Evolutionary conservation across 2,329 filamentous ascomycete species (phyloP).

Genomic region (Venturia aucupariae): DNA sequence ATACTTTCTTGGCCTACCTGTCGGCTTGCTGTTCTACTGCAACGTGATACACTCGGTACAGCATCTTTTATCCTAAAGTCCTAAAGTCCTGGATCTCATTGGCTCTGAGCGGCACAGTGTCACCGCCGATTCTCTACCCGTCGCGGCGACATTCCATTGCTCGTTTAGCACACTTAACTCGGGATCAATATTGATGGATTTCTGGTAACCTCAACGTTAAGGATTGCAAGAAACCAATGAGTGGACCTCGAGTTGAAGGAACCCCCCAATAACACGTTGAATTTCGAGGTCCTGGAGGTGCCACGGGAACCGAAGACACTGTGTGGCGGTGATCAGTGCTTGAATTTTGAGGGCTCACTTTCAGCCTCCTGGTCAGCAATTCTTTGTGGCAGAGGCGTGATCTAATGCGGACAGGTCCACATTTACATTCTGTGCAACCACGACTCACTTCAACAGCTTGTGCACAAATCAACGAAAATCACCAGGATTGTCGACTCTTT

Average conservation of each 20-base stretch:
- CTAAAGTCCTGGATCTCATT: not conserved
- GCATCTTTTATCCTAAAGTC: not conserved
- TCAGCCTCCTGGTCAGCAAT: not conserved
- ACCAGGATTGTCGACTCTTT: not conserved
- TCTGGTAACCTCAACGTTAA: too few relatives aligned
- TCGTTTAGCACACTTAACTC: too few relatives aligned
- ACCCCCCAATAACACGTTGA: too few relatives aligned
- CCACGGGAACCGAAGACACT: too few relatives aligned
- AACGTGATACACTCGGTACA: not conserved
- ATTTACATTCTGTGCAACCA: not conserved
- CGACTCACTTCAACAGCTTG: not conserved
- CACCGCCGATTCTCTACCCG: too few relatives aligned
- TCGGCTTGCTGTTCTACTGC: too few relatives aligned
- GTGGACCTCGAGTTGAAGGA: too few relatives aligned
- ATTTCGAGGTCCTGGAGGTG: too few relatives aligned
- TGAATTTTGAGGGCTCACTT: not conserved
- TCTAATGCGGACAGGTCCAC: not conserved
- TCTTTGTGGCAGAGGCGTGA: not conserved
- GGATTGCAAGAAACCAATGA: too few relatives aligned
- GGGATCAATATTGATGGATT: too few relatives aligned
- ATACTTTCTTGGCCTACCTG: too few relatives aligned
- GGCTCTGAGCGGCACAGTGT: not conserved
- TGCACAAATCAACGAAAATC: not conserved
- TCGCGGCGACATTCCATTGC: too few relatives aligned
- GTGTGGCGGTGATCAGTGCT: not conserved